Conservation (phyloP, 2,329 filamentous ascomycete species). For the Bipolaris victoriae region DNA sequence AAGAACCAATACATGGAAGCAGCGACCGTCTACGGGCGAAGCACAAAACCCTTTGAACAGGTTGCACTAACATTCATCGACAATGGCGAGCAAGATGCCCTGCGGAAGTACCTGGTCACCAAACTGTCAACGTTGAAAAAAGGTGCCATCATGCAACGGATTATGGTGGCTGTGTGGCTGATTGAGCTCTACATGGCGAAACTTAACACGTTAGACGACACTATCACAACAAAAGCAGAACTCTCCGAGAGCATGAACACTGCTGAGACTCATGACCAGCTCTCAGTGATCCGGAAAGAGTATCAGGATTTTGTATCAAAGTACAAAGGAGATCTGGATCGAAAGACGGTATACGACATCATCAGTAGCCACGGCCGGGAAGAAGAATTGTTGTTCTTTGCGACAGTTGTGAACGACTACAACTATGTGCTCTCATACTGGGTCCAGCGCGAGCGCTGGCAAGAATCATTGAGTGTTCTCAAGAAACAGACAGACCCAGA, state of each 20-base stretch:
- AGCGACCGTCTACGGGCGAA: slow-evolving; percentile 88
- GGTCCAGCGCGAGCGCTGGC: slow-evolving; percentile 94
- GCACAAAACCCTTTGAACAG: slow-evolving; percentile 96
- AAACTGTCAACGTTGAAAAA: slow-evolving; percentile 85
- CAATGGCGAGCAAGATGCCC: slow-evolving; percentile 83
- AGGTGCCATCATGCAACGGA: slow-evolving; percentile 84
- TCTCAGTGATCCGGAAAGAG: slow-evolving; percentile 73
- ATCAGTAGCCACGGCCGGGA: slow-evolving; percentile 95
- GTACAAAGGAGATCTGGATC: slow-evolving; percentile 86
- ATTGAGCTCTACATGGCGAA: slow-evolving; percentile 98
- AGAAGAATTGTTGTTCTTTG: slow-evolving; percentile 89
- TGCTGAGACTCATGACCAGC: slow-evolving; percentile 72
- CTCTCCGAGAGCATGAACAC: slow-evolving; percentile 74
- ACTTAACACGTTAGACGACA: slow-evolving; percentile 91
- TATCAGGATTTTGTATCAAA: slow-evolving; percentile 87
- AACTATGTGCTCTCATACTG: slow-evolving; percentile 96
- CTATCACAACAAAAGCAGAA: slow-evolving; percentile 87
- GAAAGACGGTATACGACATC: slow-evolving; percentile 91
- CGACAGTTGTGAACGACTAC: slow-evolving; percentile 86
- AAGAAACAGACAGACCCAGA: slow-evolving; percentile 92
- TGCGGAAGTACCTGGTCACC: slow-evolving; percentile 86
- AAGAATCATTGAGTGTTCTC: slow-evolving; percentile 81
- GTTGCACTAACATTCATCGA: slow-evolving; percentile 92
- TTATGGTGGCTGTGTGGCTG: slow-evolving; percentile 95
- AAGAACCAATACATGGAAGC: slow-evolving; percentile 86